Evolutionary conservation across 2,329 filamentous ascomycete species (phyloP), one percentile per base, ranked within the genome.

Genomic region (Fusarium solani-melongenae): DNA sequence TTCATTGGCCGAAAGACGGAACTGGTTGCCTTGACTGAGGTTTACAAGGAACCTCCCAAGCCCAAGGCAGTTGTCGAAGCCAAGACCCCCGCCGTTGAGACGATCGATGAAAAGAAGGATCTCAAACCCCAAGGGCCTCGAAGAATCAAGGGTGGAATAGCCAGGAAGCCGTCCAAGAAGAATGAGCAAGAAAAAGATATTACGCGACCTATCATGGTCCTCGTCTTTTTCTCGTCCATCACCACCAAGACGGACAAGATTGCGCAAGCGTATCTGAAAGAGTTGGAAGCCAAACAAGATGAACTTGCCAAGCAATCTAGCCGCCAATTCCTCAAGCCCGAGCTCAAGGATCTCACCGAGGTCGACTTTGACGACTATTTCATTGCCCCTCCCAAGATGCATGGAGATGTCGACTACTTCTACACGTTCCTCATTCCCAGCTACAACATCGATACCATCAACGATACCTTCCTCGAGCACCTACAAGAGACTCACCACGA

Each of bases 361-460:
- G 89, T 97, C 62, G 96, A 98, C 77, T 94, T 96, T 77, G 96
- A 99, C 77, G 95, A 98, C 79, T 98, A 93, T 82, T 98, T 98
- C 79, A 91, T 97, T 66, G 89, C 88, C 3, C 89, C 91, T 1
- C 94, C 95, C 0, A 93, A 93, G 79, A 79, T 84, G 6, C 81
- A 84, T 29, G 80, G 85, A 2, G 82, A 86, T n/a, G 83, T 88
- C 4, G 90, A 92, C 70, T 90, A 92, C 76, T 92, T 98, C 76
- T 99, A 98, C 82, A 86, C 97, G 41, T 87, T 98, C 63, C 84
- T 98, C 39, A 83, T 98, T 5, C 96, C 96, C 0, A 95, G 93
- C 72, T 98, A 98, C 86, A 97, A 98, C 79, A 98, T 98, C 78
- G 96, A 98, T 79, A 96, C 94, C 9, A 93, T 97, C 74, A 90